Evolutionary conservation across 2,329 filamentous ascomycete genomes (phyloP), one percentile per base, ranked within the genome.

Genomic region (Ustulina deusta): DNA sequence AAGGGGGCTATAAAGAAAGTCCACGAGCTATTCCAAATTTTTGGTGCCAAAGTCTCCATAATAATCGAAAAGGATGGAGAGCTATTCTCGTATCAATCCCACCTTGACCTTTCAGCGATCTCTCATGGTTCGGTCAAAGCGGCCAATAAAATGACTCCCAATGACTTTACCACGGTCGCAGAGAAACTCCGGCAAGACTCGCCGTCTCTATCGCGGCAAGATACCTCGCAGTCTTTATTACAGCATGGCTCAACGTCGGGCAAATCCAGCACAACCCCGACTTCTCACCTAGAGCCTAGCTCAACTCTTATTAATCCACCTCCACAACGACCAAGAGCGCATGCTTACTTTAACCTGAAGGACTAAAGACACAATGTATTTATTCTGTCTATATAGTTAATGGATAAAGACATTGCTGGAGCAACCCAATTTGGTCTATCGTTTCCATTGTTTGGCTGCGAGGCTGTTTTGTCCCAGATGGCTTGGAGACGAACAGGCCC

Each of bases 1-100:
- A 46, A 46, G 22, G 6, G n/a, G n/a, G 42, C 42, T 46, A 46
- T 46, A 46, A 46, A 46, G n/a, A 46, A 46, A 46, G n/a, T 22
- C 20, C 10, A 46, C 10, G 10, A 46, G 7, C 42, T 46, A 46
- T 46, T 46, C 6, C 10, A 46, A 46, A 46, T 46, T 46, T 46
- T 46, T 46, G 10, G 10, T 46, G n/a, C 20, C 10, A 46, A 46
- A 46, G 42, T 46, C 42, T 46, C 10, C 22, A 46, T 46, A 46
- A 46, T 46, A 46, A 46, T 46, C 10, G 10, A 46, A 46, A 46
- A 46, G 6, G n/a, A 46, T 46, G 10, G 6, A 46, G 6, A 46
- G 42, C 42, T 46, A 46, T 46, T 46, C 10, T 46, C 10, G 22
- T 46, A 46, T 46, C 10, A 46, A 46, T 46, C 6, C 10, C 10